Conservation (phyloP, 768 basidiomycete genomes). For the Mycena maculata region DNA sequence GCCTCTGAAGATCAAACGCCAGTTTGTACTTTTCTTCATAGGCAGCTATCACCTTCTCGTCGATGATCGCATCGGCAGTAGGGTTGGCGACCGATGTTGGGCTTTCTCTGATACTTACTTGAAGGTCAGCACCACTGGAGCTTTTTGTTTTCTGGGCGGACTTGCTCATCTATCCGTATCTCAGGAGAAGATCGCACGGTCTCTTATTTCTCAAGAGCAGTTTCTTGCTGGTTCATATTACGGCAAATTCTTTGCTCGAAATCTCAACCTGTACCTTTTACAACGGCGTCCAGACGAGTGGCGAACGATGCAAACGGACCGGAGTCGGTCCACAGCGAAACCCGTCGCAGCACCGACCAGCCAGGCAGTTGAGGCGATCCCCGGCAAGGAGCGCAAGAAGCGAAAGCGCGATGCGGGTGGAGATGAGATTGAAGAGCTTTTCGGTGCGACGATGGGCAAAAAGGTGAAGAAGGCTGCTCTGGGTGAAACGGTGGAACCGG, state of each 20-base stretch:
- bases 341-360: neutral
- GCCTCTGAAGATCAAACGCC: constrained; percentile 70
- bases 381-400: constrained; percentile 46
- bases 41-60: constrained; percentile 85
- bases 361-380: constrained; percentile 7
- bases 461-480: constrained; percentile 69
- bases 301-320: constrained; percentile 75
- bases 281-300: constrained; percentile 87
- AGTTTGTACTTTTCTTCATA: constrained; percentile 79
- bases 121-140: constrained; percentile 64
- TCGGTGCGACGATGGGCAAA: constrained; percentile 67
- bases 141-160: neutral
- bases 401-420: constrained; percentile 60
- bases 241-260: constrained; percentile 88
- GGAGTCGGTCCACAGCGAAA: constrained; percentile 35
- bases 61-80: constrained; percentile 91
- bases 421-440: constrained; percentile 84
- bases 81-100: constrained; percentile 94
- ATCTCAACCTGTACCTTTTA: constrained; percentile 81
- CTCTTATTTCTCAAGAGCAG: constrained; percentile 77
- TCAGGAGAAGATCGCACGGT: constrained; percentile 92
- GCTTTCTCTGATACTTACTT: constrained; percentile 91
- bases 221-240: constrained; percentile 81
- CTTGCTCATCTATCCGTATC: constrained; percentile 21
- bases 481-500: constrained; percentile 20